Evolutionary conservation across 1,284 basidiomycete genomes (phyloP).

Genomic region (Sparassis latifolia): DNA sequence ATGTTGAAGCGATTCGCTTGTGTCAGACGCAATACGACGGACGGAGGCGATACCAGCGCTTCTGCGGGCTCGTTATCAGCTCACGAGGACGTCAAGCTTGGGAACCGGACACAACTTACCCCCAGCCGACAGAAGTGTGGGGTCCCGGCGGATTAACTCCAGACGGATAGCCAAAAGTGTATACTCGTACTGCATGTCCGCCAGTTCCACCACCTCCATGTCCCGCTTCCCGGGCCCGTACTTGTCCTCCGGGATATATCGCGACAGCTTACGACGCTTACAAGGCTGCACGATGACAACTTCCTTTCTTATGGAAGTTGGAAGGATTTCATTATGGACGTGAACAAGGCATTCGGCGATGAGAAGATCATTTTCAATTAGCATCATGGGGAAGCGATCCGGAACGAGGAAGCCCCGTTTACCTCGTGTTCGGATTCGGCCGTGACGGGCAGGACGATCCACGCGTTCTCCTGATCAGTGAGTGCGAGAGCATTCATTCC

Average conservation of each 20-base stretch:
- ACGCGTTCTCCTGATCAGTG: constrained; percentile 77
- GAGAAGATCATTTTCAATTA: background rate
- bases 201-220: constrained; percentile 74
- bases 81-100: constrained; percentile 1
- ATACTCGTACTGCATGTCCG: constrained; percentile 84
- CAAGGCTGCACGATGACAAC: constrained; percentile 32
- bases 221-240: constrained; percentile 55
- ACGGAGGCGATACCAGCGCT: constrained; percentile 57
- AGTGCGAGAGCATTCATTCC: constrained; percentile 88
- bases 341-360: no score
- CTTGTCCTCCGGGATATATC: constrained; percentile 74
- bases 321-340: no score
- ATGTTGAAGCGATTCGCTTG: constrained; percentile 77
- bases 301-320: no score
- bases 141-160: constrained; percentile 62
- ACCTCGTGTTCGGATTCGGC: constrained; percentile 38
- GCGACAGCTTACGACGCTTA: constrained; percentile 68
- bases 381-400: background rate
- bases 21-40: constrained; percentile 77
- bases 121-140: constrained; percentile 42
- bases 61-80: constrained; percentile 34
- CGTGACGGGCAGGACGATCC: constrained; percentile 64
- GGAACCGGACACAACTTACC: constrained; percentile 24
- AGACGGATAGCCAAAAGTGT: constrained; percentile 75
- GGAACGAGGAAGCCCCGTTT: constrained; percentile 7